These are phyloP conservation scores for Kokia cookei DNA, from an alignment of 441 rosid species.

Conservation along the genomic window DNA sequence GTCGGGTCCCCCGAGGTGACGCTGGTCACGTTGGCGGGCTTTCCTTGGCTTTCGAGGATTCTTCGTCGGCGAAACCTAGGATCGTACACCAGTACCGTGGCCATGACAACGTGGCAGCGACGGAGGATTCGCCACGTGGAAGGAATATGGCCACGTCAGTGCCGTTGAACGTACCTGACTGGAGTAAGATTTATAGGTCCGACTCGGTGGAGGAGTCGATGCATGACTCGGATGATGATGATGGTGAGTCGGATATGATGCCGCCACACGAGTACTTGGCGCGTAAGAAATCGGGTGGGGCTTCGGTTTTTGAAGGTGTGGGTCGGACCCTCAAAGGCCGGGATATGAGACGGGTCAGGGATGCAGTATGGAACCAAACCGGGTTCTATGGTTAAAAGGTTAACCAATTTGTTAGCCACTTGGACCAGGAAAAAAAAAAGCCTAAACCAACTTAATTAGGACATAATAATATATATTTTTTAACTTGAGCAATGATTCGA, in stretches of 20 bases:
- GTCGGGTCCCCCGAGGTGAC: conserved; percentile 4
- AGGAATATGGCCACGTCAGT: conserved; percentile 71
- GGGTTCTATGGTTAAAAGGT: conserved; percentile 63
- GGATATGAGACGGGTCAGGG: conserved; percentile 71
- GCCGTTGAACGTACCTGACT: conserved; percentile 82
- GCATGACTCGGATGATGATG: conserved; percentile 46
- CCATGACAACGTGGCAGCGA: conserved; percentile 25
- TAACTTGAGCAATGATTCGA: too few species aligned
- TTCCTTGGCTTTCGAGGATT: conserved; percentile 63
- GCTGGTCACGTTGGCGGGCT: conserved; percentile 48
- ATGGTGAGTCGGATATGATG: conserved; percentile 56
- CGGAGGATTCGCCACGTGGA: conserved; percentile 23
- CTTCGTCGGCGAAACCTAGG: conserved; percentile 40
- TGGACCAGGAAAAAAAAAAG: too few species aligned
- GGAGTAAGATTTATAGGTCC: conserved; percentile 77
- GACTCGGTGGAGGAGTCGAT: conserved; percentile 69
- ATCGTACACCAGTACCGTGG: conserved; percentile 68
- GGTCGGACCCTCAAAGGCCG: conserved; percentile 82
- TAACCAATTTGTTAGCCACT: not conserved
- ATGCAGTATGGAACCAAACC: conserved; percentile 80
- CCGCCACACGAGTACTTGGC: conserved; percentile 93
- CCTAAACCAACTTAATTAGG: too few species aligned
- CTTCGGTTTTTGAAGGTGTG: conserved; percentile 64
- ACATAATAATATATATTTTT: too few species aligned
- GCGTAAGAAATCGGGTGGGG: conserved; percentile 39